phyloP scores from a whole-genome alignment of 148 eudicot genomes.

The Camellia granthamiana region DNA sequence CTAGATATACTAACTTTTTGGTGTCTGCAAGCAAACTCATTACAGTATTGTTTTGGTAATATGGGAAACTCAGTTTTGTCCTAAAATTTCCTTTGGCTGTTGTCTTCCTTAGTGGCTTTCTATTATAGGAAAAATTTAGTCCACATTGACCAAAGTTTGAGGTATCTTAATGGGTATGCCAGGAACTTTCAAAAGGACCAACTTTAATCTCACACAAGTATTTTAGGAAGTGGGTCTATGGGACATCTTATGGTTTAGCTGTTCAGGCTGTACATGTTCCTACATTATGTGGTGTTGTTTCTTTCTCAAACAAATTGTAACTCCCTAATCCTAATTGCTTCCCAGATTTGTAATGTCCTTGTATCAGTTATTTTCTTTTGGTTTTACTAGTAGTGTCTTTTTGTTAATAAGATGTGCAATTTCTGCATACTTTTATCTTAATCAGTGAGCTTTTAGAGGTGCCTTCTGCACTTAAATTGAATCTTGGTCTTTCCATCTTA shows the following conservation, averaged over 20 bases:
- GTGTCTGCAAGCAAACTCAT: background rate
- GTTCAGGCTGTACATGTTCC: background rate
- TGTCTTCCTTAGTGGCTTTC: background rate
- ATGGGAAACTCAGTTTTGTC: background rate
- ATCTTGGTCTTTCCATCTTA: background rate
- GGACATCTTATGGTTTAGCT: background rate
- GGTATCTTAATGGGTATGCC: background rate
- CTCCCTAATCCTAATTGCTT: background rate
- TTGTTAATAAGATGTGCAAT: background rate
- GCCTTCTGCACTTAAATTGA: constrained; percentile 6
- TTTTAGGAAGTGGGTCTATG: background rate
- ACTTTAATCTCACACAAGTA: background rate
- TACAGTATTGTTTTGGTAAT: background rate
- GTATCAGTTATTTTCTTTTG: background rate
- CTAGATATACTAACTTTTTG: background rate
- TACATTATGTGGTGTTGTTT: background rate
- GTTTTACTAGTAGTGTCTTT: background rate
- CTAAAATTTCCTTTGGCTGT: background rate
- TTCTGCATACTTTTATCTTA: background rate
- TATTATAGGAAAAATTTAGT: background rate
- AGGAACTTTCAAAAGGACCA: no score
- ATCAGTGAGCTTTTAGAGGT: background rate
- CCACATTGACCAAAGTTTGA: background rate
- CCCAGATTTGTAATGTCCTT: background rate
- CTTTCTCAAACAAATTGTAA: background rate